phyloP scores from a whole-genome alignment of 805 yeast species.

The Cyberlindnera samutprakarnensis region DNA sequence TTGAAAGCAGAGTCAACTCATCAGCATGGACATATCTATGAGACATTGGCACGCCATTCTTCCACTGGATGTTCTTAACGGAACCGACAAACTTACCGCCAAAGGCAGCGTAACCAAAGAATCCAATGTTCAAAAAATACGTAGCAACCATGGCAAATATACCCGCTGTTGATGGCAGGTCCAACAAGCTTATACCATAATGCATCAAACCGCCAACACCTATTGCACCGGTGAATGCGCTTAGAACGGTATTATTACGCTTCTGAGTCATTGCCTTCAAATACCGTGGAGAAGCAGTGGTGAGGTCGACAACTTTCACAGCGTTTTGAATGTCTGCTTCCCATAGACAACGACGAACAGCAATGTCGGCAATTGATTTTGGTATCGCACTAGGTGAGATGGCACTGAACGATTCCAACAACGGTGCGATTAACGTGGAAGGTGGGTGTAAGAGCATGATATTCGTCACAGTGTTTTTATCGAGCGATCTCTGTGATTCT shows the following conservation, averaged over 20 bases:
- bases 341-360: constrained; percentile 9
- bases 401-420: constrained; percentile 3
- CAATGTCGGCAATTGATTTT: constrained; percentile 3
- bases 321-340: constrained; percentile 29
- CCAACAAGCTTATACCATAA: constrained; percentile 29
- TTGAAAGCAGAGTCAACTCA: constrained; percentile 59
- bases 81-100: constrained; percentile 44
- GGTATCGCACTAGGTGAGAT: constrained; percentile 3
- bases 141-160: constrained; percentile 40
- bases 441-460: constrained; percentile 6
- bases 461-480: constrained; percentile 1
- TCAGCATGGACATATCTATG: constrained; percentile 61
- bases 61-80: constrained; percentile 54
- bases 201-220: constrained; percentile 40
- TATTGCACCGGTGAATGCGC: constrained; percentile 23
- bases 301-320: constrained; percentile 47
- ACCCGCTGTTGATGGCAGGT: constrained; percentile 20
- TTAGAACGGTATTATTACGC: constrained; percentile 27
- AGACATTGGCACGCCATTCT: constrained; percentile 53
- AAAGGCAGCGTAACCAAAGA: constrained; percentile 39
- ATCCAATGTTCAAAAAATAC: constrained; percentile 40
- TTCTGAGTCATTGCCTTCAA: constrained; percentile 26
- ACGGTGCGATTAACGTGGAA: constrained; percentile 3
- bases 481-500: constrained; percentile 3
- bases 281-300: constrained; percentile 53